Conservation (phyloP, 164 flowering plant genomes). For the Santalum album region DNA sequence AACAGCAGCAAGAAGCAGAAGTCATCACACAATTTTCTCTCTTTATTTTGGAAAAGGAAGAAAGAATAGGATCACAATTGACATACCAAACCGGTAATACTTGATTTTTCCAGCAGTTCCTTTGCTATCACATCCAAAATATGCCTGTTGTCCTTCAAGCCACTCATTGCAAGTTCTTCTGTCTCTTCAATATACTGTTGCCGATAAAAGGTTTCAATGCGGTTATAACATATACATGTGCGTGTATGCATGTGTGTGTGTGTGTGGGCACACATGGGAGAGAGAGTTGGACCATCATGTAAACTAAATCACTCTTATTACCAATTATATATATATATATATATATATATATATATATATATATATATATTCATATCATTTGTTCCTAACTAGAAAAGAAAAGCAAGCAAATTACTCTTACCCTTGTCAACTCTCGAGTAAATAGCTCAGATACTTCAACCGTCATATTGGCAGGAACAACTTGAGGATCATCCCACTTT, state of each 20-base stretch:
- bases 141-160: constrained; percentile 62
- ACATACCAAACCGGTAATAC: constrained; percentile 89
- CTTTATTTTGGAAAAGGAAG: neutral
- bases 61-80: neutral
- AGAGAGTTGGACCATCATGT: too few relatives aligned
- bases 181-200: constrained; percentile 93
- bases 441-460: constrained; percentile 89
- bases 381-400: neutral
- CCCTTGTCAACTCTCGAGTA: constrained; percentile 83
- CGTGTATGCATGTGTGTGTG: too few relatives aligned
- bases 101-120: constrained; percentile 60
- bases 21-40: neutral
- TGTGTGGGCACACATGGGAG: too few relatives aligned
- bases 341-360: too few relatives aligned
- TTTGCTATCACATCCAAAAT: constrained; percentile 58
- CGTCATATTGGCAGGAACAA: constrained; percentile 75
- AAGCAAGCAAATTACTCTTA: constrained; percentile 23
- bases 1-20: neutral
- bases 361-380: too few relatives aligned
- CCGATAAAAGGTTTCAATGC: neutral
- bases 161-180: constrained; percentile 80
- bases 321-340: too few relatives aligned
- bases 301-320: too few relatives aligned
- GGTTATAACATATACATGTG: too few relatives aligned
- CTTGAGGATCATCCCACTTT: constrained; percentile 93